Base-by-base conservation (phyloP, 805 yeast species). In the Metschnikowia bowlesiae region DNA sequence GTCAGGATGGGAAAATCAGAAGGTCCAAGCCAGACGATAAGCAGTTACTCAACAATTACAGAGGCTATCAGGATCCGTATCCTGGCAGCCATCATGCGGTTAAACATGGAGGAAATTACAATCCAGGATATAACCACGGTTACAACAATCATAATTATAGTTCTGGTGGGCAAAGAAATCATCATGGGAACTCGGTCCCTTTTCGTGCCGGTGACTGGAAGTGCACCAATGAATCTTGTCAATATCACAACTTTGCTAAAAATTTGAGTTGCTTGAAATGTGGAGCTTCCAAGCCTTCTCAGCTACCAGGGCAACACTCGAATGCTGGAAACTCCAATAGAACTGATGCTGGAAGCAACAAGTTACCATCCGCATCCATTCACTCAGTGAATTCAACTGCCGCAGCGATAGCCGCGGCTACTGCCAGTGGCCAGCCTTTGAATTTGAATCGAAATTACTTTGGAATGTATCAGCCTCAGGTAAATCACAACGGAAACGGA, bases 131-230 rank as follows among this genome's bases (percentile, higher is more conserved):
- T 47, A 38, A 50, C 45, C 54, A 49, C 57, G 48, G 50, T 57
- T 56, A 48, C 53, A 48, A 44, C 35, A 55, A 58, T 47, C 51
- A 51, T 39, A 42, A 45, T 49, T 53, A 54, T 44, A 53, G 49
- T 43, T 51, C 52, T 22, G 55, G 48, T 14, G 53, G 46, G 39
- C 53, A 46, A 11, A 48, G 63, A n/a, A 38, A 51, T 7, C 62
- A 60, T 47, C 61, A 63, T 50, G 65, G 71, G 39, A 69, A 69
- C 47, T 77, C 81, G 59, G 95, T 91, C n/a, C 96, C 97, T 31
- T 91, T 91, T 69, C 79, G 97, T 60, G 97, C 97, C 2, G 97
- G 97, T 47, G 97, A 90, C 69, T 91, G 97, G 97, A 90, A 89
- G 67, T 91, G 97, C 72, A 74, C 80, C 29, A 82, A 80, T 55